Evolutionary conservation across 2,329 filamentous ascomycete genomes (phyloP).

Genomic region (Aspergillus nomiae): DNA sequence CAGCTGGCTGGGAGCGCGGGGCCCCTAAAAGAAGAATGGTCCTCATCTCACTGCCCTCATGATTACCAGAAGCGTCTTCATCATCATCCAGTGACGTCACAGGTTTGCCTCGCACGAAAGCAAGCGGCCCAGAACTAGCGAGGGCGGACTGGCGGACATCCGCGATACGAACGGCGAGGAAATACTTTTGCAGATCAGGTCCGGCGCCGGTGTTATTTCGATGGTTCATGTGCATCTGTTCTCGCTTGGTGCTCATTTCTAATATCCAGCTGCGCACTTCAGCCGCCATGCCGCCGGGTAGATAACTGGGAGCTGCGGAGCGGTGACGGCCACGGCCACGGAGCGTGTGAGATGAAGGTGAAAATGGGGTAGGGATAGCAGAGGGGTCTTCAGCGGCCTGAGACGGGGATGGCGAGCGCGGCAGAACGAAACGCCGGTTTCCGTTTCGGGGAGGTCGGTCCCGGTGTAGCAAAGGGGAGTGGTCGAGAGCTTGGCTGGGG

Average conservation of each 20-base stretch:
- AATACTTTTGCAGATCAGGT: constrained; percentile 17
- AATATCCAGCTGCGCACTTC: constrained; percentile 45
- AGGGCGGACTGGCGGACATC: constrained; percentile 19
- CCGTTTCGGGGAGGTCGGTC: constrained; percentile 23
- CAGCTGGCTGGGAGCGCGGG: constrained; percentile 19
- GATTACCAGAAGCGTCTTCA: neutral
- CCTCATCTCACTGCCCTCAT: neutral
- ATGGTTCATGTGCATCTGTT: constrained; percentile 17
- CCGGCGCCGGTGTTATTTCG: neutral
- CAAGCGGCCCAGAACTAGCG: constrained; percentile 29
- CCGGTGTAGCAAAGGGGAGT: constrained; percentile 14
- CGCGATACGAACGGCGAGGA: constrained; percentile 20
- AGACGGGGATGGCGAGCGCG: constrained; percentile 37
- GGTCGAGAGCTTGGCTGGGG: constrained; percentile 2
- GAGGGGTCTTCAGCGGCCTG: constrained; percentile 17
- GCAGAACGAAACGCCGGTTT: constrained; percentile 44
- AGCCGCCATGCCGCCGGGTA: constrained; percentile 43
- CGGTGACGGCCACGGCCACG: constrained; percentile 33
- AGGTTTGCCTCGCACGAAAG: constrained; percentile 22
- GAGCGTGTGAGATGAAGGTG: constrained; percentile 35
- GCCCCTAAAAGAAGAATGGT: constrained; percentile 34
- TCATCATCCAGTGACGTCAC: neutral
- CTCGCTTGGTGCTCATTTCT: constrained; percentile 38
- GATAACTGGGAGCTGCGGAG: constrained; percentile 27
- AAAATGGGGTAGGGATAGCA: constrained; percentile 35